These are phyloP conservation scores for Cladosporium sp. DNA, from an alignment of 2,329 filamentous ascomycete genomes.

Conservation along the genomic window DNA sequence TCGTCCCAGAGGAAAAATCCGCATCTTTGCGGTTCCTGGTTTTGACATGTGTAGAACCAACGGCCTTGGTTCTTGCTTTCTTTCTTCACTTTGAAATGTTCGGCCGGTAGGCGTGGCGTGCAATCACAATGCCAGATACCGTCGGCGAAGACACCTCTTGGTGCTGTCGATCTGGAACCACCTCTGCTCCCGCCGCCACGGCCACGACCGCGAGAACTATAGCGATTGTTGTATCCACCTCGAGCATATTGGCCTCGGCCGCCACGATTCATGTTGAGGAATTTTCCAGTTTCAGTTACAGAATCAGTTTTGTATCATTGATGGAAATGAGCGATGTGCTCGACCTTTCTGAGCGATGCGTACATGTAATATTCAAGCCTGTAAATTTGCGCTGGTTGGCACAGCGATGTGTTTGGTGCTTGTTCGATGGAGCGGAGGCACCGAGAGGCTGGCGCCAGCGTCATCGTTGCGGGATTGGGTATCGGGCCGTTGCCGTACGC, in stretches of 20 bases:
- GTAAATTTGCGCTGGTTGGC: conserved; percentile 4
- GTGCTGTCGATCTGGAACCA: conserved; percentile 17
- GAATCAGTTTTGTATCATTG: neutral
- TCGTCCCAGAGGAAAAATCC: conserved; percentile 62
- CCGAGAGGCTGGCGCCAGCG: conserved; percentile 2
- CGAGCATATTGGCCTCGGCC: conserved; percentile 4
- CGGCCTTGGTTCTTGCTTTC: conserved; percentile 57
- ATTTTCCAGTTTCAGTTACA: neutral
- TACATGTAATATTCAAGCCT: neutral
- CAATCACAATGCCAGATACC: conserved; percentile 59
- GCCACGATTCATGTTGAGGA: conserved; percentile 14
- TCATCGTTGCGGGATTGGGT: neutral
- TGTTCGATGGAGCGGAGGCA: neutral
- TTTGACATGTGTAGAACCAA: conserved; percentile 60
- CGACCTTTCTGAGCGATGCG: neutral
- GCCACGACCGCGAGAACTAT: conserved; percentile 9
- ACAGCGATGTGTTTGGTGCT: conserved; percentile 4
- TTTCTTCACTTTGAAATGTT: conserved; percentile 60
- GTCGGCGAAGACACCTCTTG: conserved; percentile 37
- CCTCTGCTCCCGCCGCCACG: conserved; percentile 11
- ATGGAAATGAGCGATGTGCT: neutral
- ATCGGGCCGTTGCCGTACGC: neutral
- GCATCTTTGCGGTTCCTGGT: conserved; percentile 52
- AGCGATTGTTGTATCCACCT: conserved; percentile 15
- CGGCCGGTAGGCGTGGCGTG: conserved; percentile 54